Conservation (phyloP, 1,284 basidiomycete genomes). For the Vanrija sp. region DNA sequence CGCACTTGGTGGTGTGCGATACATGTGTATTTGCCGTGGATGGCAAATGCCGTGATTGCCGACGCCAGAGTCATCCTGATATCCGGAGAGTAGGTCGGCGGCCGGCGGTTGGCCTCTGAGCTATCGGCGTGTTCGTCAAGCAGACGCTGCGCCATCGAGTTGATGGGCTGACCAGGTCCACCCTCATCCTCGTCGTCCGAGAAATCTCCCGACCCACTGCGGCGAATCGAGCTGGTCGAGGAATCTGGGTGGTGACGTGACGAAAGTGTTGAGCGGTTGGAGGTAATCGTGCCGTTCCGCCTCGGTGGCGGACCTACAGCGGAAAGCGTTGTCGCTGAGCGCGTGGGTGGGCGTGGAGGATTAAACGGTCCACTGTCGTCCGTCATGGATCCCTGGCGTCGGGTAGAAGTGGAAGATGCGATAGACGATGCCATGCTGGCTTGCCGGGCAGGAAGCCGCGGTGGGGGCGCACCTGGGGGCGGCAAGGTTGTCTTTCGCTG, state of each 20-base stretch:
- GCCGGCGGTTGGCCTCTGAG: conserved; percentile 72
- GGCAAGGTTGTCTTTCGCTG: too few relatives aligned
- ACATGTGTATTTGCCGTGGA: conserved; percentile 62
- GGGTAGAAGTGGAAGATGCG: too few relatives aligned
- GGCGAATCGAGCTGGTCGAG: neutral
- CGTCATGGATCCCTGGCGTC: neutral
- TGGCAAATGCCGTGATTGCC: conserved; percentile 55
- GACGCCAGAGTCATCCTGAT: conserved; percentile 35
- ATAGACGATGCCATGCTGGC: neutral
- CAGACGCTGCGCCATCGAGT: conserved; percentile 29
- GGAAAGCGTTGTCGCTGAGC: neutral
- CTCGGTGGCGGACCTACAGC: neutral
- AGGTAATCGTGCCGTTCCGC: neutral
- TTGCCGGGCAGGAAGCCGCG: conserved; percentile 11
- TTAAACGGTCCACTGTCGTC: too few relatives aligned
- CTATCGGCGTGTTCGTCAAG: conserved; percentile 73
- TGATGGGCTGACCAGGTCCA: conserved; percentile 12
- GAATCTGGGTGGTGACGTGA: too few relatives aligned
- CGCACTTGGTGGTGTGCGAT: conserved; percentile 63
- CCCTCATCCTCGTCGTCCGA: conserved; percentile 36
- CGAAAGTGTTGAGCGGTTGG: conserved; percentile 8
- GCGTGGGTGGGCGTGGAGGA: neutral
- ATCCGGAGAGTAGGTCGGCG: conserved; percentile 55
- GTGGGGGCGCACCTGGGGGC: neutral
- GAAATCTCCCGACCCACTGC: conserved; percentile 2